A percentile compares a stretch with the other conserved stretches of the same genome.
Evolutionary conservation across 768 basidiomycete genomes (phyloP).

Genomic region (Arthromyces matolae): DNA sequence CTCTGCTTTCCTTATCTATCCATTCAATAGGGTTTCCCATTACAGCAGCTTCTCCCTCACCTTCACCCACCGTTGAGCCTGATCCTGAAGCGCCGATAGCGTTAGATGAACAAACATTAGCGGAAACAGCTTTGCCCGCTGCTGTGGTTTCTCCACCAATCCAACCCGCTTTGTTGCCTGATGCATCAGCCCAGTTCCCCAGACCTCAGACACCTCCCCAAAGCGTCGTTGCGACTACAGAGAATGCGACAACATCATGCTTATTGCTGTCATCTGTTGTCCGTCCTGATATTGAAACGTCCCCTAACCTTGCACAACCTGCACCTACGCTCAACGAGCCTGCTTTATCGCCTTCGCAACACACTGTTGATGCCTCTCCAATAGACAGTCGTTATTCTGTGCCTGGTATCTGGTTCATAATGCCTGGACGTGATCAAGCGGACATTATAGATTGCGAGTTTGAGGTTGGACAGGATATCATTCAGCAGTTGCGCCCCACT

Average conservation of each 20-base stretch:
- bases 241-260: neutral
- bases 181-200: neutral
- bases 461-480: slow-evolving; percentile 32
- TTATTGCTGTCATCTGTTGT: too few species aligned
- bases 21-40: neutral
- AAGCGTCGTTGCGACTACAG: neutral
- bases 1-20: neutral
- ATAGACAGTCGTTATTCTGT: slow-evolving; percentile 28
- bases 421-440: slow-evolving; percentile 27
- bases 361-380: neutral
- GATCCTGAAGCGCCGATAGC: neutral
- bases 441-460: slow-evolving; percentile 34
- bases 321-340: too few species aligned
- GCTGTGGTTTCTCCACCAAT: too few species aligned
- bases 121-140: too few species aligned
- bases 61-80: neutral
- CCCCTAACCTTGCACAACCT: neutral
- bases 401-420: slow-evolving; percentile 40
- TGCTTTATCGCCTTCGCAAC: neutral
- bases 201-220: neutral
- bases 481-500: slow-evolving; percentile 29
- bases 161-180: too few species aligned
- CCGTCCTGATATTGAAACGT: neutral
- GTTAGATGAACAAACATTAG: too few species aligned
- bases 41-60: neutral